A percentile compares a stretch with the other conserved stretches of the same genome.
Conservation (phyloP, 805 yeast genomes). For the Yamadazyma ubonensis region DNA sequence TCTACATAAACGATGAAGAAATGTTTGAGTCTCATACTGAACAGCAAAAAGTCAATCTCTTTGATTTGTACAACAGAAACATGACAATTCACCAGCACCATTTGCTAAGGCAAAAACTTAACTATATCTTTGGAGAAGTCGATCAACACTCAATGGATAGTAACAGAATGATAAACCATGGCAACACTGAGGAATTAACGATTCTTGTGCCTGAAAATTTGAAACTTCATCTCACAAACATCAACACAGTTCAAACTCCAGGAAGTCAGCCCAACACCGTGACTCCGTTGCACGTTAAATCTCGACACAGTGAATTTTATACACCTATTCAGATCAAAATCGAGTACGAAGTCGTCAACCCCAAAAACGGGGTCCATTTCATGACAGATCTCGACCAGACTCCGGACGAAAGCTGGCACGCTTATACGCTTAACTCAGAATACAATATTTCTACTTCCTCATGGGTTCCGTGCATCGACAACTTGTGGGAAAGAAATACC, state of each 20-base stretch:
- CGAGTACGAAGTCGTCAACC: slow-evolving; percentile 61
- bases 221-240: slow-evolving; percentile 48
- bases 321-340: slow-evolving; percentile 74
- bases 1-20: slow-evolving; percentile 38
- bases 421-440: slow-evolving; percentile 79
- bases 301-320: slow-evolving; percentile 42
- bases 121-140: slow-evolving; percentile 51
- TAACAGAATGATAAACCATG: slow-evolving; percentile 16
- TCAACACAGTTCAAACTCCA: slow-evolving; percentile 26
- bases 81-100: slow-evolving; percentile 57
- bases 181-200: slow-evolving; percentile 61
- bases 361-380: slow-evolving; percentile 74
- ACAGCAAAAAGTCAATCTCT: slow-evolving; percentile 28
- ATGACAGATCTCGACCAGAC: slow-evolving; percentile 39
- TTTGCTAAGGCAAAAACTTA: slow-evolving; percentile 51
- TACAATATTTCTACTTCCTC: slow-evolving; percentile 80
- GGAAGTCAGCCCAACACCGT: slow-evolving; percentile 26
- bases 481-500: slow-evolving; percentile 80
- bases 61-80: slow-evolving; percentile 44
- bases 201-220: slow-evolving; percentile 66
- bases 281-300: slow-evolving; percentile 37
- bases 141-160: slow-evolving; percentile 27
- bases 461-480: slow-evolving; percentile 98
- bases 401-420: slow-evolving; percentile 65
- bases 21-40: slow-evolving; percentile 27